Base-by-base conservation (phyloP, 202 grass and related monocot genomes). In the Carex sylvatica region DNA sequence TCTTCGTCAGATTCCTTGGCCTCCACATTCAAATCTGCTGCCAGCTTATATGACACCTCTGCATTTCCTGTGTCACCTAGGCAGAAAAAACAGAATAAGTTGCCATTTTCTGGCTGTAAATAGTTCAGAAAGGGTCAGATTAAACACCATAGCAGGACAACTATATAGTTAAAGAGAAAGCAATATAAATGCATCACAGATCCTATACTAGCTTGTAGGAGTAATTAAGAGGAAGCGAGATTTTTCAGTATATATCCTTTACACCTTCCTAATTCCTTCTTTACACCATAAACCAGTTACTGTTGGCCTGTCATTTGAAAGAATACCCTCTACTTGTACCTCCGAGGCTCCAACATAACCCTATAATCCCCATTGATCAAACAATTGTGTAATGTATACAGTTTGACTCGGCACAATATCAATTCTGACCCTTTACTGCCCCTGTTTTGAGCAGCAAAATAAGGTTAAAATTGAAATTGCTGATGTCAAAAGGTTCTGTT, bases 21-120 rank as follows among this genome's bases (percentile, higher is more conserved):
- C 76, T 97, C 95, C 1, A 80, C 87, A 80, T 97, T 97, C 88
- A 97, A 82, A 74, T 97, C 95, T 55, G 90, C 92, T 49, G 90
- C 87, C 28, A 97, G 78, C 85, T 88, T 92, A 70, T 85, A 94
- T 38, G 84, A 83, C 65, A 87, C 83, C 4, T 78, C 78, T 77
- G 83, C 73, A 88, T 90, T 94, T 30, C 85, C 91, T 91, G 85
- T 38, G 76, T 30, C 40, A 74, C 69, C 80, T 83, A 8, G 80
- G 78, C 59, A 88, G n/a, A 90, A 68, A 20, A 58, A 38, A 16
- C 78, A 8, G 20, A 63, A 28, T 75, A 24, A 87, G 40, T 28
- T 13, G 67, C 2, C 2, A 73, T 83, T 59, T 47, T 42, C 26
- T 62, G 20, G 46, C 28, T 56, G 14, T 33, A 19, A 65, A 70